Evolutionary conservation across 2,329 filamentous ascomycete species (phyloP), one percentile per base, ranked within the genome.

Genomic region (Botrytis pseudocinerea): DNA sequence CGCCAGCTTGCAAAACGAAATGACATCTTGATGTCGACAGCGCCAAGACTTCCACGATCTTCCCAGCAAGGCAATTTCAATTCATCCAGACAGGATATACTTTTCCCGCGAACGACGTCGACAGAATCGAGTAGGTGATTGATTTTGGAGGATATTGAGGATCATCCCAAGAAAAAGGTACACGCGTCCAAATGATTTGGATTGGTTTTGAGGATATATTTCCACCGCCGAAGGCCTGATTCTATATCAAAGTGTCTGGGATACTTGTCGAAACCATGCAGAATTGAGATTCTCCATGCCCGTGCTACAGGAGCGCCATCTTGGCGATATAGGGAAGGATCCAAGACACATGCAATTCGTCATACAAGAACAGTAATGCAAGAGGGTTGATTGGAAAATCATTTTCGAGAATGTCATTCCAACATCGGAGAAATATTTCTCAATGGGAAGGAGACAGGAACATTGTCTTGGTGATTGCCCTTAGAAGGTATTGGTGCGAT

Each of bases 121-220:
- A 54, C n/a, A 10, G 22, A 38, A 48, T 60, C 20, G 18, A 69
- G 25, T 60, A 51, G 18, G 59, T 44, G 28, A 48, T 44, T 28
- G 48, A 40, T 10, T 57, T 18, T 20, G n/a, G 8, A 32, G 20
- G 5, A 20, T n/a, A 42, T 9, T 42, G 44, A 60, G 25, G 5
- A 40, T 22, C 8, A 28, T 28, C 16, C 69, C 69, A 54, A 63
- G 12, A 51, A 5, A 70, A 54, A 38, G 35, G 59, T 63, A 70
- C 32, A 70, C 69, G 69, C 59, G 59, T 63, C 32, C 44, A 54
- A 46, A 28, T 22, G 35, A 38, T 48, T 35, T n/a, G 63, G 28
- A 65, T 65, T 48, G 44, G 63, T 12, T 48, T 48, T 48, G 63
- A 65, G 28, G 44, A 65, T 65, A 65, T 48, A 65, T 65, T 38